phyloP scores from a whole-genome alignment of 495 filamentous ascomycete species.

The Thermochaetoides thermophila region DNA sequence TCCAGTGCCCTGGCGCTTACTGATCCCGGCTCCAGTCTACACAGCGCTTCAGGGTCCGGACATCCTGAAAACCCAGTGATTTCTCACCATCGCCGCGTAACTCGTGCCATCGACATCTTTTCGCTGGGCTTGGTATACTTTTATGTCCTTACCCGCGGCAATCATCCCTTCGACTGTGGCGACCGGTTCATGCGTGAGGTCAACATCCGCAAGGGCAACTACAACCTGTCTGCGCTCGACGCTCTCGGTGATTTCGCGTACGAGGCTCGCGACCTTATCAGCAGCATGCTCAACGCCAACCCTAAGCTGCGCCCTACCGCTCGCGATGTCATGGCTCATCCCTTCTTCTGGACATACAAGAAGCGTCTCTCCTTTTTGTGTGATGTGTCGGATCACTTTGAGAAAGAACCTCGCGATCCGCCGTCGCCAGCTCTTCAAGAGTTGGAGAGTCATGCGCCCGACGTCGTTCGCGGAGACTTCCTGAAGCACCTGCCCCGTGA shows the following conservation, averaged over 20 bases:
- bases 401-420: conserved; percentile 72
- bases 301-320: conserved; percentile 60
- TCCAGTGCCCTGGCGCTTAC: conserved; percentile 14
- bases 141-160: conserved; percentile 80
- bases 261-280: conserved; percentile 76
- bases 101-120: conserved; percentile 92
- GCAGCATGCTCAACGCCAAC: conserved; percentile 62
- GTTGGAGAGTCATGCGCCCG: conserved; percentile 26
- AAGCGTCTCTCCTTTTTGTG: conserved; percentile 83
- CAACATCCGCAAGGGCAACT: conserved; percentile 82
- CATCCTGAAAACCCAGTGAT: conserved; percentile 26
- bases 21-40: conserved; percentile 25
- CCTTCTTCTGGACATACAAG: conserved; percentile 87
- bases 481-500: conserved; percentile 56
- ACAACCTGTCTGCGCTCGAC: conserved; percentile 55
- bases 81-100: conserved; percentile 52
- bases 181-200: conserved; percentile 89
- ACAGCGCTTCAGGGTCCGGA: conserved; percentile 32
- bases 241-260: conserved; percentile 64
- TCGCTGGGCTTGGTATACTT: conserved; percentile 91
- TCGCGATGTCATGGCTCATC: conserved; percentile 67
- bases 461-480: conserved; percentile 47
- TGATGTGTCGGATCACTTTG: conserved; percentile 88
- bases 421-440: conserved; percentile 53
- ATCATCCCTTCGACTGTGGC: conserved; percentile 88